phyloP scores from a whole-genome alignment of 179 eudicot genomes.

The Pouteria campechiana region DNA sequence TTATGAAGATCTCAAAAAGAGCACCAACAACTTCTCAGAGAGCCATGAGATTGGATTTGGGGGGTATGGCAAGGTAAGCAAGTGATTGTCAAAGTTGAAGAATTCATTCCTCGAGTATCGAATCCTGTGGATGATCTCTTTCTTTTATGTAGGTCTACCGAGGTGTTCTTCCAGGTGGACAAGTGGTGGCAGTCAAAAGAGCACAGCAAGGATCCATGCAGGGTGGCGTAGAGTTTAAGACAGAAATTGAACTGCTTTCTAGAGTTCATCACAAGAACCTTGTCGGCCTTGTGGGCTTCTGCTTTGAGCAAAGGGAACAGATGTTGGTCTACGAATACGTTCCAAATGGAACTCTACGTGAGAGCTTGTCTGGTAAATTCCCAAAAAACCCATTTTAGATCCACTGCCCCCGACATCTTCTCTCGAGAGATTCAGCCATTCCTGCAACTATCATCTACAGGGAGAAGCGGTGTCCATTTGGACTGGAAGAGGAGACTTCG shows the following conservation, averaged over 20 bases:
- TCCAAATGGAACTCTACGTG: constrained; percentile 76
- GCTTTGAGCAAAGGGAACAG: constrained; percentile 80
- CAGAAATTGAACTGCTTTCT: constrained; percentile 90
- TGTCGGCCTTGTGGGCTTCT: constrained; percentile 76
- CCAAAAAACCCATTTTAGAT: neutral
- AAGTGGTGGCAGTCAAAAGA: constrained; percentile 64
- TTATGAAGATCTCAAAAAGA: constrained; percentile 79
- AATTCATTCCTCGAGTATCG: neutral
- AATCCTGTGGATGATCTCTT: neutral
- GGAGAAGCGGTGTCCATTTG: constrained; percentile 67
- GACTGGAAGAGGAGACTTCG: constrained; percentile 88
- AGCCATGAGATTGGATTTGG: constrained; percentile 78
- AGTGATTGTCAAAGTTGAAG: neutral
- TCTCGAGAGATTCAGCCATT: neutral
- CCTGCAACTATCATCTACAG: constrained; percentile 15
- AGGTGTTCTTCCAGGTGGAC: constrained; percentile 60
- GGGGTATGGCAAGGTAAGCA: constrained; percentile 82
- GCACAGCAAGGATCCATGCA: constrained; percentile 81
- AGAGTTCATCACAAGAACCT: constrained; percentile 92
- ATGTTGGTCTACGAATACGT: constrained; percentile 79
- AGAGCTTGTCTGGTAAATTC: constrained; percentile 57
- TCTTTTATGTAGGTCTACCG: constrained; percentile 45
- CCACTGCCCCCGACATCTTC: neutral
- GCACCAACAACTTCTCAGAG: constrained; percentile 57
- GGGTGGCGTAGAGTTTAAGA: constrained; percentile 85